These are phyloP conservation scores for Verticillium nonalfalfae DNA, from an alignment of 2,329 filamentous ascomycete genomes.

Conservation along the genomic window DNA sequence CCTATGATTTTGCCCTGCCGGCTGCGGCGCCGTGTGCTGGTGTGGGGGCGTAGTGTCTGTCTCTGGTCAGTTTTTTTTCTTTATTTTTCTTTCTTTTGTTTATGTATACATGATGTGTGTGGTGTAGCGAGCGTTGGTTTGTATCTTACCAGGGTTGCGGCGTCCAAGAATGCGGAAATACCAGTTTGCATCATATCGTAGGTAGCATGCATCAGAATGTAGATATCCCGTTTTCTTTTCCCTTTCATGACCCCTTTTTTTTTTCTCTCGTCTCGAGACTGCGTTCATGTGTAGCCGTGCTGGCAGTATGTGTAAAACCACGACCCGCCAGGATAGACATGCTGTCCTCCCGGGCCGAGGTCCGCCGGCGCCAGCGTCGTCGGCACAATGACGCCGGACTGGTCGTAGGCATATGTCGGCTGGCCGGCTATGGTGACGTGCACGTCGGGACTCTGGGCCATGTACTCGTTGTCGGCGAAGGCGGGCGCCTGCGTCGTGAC, in stretches of 20 bases:
- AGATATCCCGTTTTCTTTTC: too few relatives aligned
- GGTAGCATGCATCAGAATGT: too few relatives aligned
- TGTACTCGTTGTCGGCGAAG: neutral
- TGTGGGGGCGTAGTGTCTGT: neutral
- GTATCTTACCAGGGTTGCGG: too few relatives aligned
- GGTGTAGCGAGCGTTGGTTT: too few relatives aligned
- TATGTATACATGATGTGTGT: too few relatives aligned
- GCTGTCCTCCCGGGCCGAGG: neutral
- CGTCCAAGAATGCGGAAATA: too few relatives aligned
- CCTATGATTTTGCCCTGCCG: neutral
- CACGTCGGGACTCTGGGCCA: neutral
- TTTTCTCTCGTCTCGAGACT: too few relatives aligned
- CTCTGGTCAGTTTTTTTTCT: neutral
- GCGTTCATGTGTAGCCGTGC: neutral
- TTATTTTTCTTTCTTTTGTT: too few relatives aligned
- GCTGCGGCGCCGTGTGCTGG: neutral
- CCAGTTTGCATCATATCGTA: too few relatives aligned
- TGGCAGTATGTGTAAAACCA: neutral
- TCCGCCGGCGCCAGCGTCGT: neutral
- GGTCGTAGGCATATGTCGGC: neutral
- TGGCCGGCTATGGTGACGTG: neutral
- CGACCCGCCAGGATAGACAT: neutral
- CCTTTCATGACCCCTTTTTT: too few relatives aligned
- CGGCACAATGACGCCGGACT: neutral
- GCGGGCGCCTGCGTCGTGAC: neutral